These are phyloP conservation scores for Penicillium maclennaniae DNA, from an alignment of 495 filamentous ascomycete species.

Conservation along the genomic window DNA sequence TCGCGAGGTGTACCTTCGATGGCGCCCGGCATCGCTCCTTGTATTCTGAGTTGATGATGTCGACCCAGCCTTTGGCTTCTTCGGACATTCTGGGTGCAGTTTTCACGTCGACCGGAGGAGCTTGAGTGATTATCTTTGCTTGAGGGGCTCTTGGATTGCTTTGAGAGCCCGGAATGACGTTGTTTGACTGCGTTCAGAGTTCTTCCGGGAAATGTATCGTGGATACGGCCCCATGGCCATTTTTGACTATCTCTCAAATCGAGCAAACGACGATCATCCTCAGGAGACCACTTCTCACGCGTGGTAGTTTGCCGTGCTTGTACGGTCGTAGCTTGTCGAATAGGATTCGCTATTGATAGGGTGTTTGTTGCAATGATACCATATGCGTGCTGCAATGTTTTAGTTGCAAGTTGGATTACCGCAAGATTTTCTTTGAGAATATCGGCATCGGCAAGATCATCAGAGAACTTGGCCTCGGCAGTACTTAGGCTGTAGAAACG, in stretches of 20 bases:
- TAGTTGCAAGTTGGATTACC: conserved; percentile 1
- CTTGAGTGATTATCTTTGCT: not conserved
- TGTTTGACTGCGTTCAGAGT: not conserved
- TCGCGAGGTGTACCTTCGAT: not conserved
- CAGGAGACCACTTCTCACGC: conserved; percentile 1
- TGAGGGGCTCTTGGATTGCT: too few species aligned
- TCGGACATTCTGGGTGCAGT: not conserved
- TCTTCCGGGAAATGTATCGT: not conserved
- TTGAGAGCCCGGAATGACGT: too few species aligned
- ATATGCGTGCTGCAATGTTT: not conserved
- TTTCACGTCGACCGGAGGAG: not conserved
- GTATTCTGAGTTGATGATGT: not conserved
- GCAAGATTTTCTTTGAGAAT: conserved; percentile 5
- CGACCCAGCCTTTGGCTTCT: not conserved
- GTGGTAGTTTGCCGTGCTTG: not conserved
- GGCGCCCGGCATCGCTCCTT: not conserved
- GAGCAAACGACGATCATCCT: not conserved
- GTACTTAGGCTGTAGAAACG: not conserved
- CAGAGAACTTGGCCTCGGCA: conserved; percentile 4
- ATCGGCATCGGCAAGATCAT: conserved; percentile 1
- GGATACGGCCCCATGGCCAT: not conserved
- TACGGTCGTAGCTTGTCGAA: conserved; percentile 4
- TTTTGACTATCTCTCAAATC: not conserved
- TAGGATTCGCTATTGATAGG: not conserved
- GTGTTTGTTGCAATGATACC: conserved; percentile 2